Conservation (phyloP, 192 early-diverging fungal genomes). For the Coemansia furcata region DNA sequence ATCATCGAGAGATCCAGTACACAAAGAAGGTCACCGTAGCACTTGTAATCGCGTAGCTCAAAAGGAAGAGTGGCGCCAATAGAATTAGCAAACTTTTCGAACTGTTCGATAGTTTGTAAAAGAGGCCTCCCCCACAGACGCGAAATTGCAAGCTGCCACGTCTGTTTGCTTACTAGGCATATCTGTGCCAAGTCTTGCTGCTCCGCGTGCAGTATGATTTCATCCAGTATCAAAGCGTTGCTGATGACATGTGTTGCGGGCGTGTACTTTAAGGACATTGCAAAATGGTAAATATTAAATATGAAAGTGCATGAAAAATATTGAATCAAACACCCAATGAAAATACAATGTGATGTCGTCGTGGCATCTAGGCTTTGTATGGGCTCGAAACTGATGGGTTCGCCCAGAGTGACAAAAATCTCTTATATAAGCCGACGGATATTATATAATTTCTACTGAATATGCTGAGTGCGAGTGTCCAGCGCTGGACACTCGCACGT, state of each 20-base stretch:
- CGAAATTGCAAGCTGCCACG: constrained; percentile 14
- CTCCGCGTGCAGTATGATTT: neutral
- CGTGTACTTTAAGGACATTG: neutral
- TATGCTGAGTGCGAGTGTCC: neutral
- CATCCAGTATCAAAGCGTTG: neutral
- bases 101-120: constrained; percentile 6
- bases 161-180: constrained; percentile 1
- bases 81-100: neutral
- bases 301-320: neutral
- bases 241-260: neutral
- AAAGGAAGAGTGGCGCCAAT: neutral
- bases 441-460: neutral
- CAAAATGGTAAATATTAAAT: neutral
- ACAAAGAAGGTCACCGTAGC: constrained; percentile 18
- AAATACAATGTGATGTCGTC: neutral
- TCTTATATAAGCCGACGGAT: neutral
- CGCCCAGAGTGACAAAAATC: neutral
- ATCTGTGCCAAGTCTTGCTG: neutral
- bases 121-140: constrained; percentile 4
- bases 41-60: neutral
- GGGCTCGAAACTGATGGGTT: neutral
- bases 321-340: neutral
- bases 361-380: neutral
- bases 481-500: too few relatives aligned
- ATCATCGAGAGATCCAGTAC: constrained; percentile 25